A percentile compares a stretch with the other conserved stretches of the same genome.
Conservation (phyloP, 306 rosid species). For the Fagus sylvatica region DNA sequence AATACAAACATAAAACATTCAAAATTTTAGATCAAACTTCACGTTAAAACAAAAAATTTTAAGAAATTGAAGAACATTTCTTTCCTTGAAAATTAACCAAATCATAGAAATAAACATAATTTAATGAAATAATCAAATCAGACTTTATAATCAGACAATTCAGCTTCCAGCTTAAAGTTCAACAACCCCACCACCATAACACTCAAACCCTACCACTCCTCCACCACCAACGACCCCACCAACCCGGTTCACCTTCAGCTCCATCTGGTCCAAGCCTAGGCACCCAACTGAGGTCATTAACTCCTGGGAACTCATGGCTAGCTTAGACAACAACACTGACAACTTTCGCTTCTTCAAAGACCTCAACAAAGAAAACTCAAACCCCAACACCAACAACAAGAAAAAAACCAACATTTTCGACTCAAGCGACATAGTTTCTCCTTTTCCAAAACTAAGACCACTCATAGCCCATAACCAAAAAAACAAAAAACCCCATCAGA, state of each 20-base stretch:
- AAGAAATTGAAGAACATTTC: too few relatives aligned
- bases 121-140: not conserved
- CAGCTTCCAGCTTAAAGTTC: not conserved
- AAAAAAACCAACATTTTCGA: not conserved
- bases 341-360: conserved; percentile 10
- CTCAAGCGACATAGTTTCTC: not conserved
- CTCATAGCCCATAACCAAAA: not conserved
- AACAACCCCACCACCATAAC: conserved; percentile 39
- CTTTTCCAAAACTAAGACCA: not conserved
- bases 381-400: conserved; percentile 35
- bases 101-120: not conserved
- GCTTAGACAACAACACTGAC: conserved; percentile 58
- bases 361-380: conserved; percentile 57
- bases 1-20: too few relatives aligned
- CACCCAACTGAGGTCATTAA: conserved; percentile 68
- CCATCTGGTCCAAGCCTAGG: conserved; percentile 24
- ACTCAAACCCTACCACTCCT: not conserved
- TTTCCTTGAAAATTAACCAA: too few relatives aligned
- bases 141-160: not conserved
- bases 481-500: not conserved
- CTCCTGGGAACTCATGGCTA: conserved; percentile 98
- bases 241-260: conserved; percentile 44
- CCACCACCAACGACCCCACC: conserved; percentile 45
- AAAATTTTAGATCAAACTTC: too few relatives aligned
- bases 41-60: too few relatives aligned